Evolutionary conservation across 805 yeast species (phyloP).

Genomic region (Kodamaea lidongshanica): DNA sequence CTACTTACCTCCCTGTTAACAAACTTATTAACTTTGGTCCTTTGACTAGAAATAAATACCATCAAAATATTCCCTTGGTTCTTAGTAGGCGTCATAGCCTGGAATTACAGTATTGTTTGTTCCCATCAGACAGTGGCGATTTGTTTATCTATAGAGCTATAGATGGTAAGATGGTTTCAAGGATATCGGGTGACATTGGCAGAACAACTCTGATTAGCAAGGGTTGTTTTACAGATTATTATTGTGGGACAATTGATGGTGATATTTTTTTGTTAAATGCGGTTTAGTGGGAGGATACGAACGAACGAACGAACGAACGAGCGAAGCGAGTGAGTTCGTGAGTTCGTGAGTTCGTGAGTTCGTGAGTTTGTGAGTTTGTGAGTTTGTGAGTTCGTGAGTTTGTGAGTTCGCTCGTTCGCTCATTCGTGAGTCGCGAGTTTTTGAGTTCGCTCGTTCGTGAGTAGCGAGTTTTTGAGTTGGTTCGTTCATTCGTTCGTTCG

Average conservation of each 20-base stretch:
- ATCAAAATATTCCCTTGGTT: slow-evolving; percentile 45
- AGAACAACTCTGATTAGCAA: slow-evolving; percentile 50
- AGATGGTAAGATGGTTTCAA: slow-evolving; percentile 58
- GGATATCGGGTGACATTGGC: slow-evolving; percentile 42
- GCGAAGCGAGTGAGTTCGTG: no score
- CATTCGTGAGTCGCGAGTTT: no score
- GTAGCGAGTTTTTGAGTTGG: no score
- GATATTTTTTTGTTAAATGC: slow-evolving; percentile 49
- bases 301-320: no score
- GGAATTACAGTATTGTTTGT: slow-evolving; percentile 52
- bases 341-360: no score
- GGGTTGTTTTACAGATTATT: slow-evolving; percentile 41
- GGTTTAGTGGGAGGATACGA: no score
- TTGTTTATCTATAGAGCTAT: slow-evolving; percentile 49
- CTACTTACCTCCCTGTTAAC: slow-evolving; percentile 42
- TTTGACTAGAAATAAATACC: slow-evolving; percentile 56
- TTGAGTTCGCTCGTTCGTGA: no score
- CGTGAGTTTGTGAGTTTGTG: no score
- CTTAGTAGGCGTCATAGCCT: slow-evolving; percentile 49
- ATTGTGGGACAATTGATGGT: slow-evolving; percentile 64
- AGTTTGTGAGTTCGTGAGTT: no score
- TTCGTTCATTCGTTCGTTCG: no score
- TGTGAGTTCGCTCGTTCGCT: no score
- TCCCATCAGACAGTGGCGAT: slow-evolving; percentile 75
- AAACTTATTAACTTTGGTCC: slow-evolving; percentile 74